phyloP scores from a whole-genome alignment of 257 asterid species.

The Lycium barbarum region DNA sequence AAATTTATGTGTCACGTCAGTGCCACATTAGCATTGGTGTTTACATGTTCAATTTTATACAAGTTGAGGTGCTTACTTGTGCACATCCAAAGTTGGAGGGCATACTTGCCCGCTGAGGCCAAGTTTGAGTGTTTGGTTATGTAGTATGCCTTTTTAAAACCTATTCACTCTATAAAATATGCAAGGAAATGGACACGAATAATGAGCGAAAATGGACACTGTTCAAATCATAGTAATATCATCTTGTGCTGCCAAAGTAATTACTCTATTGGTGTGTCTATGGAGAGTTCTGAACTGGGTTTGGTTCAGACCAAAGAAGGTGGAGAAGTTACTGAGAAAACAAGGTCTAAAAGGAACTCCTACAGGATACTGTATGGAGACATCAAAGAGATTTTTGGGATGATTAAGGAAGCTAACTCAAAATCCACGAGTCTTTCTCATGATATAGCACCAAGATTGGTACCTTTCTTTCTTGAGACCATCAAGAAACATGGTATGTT shows the following conservation, averaged over 20 bases:
- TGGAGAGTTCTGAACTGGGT: not conserved
- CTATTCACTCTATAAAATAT: too few relatives aligned
- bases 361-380: not conserved
- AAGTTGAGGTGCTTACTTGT: too few relatives aligned
- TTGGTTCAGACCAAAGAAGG: not conserved
- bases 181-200: not conserved
- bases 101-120: too few relatives aligned
- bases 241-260: not conserved
- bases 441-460: not conserved
- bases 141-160: too few relatives aligned
- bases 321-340: not conserved
- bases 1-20: too few relatives aligned
- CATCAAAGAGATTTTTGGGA: not conserved
- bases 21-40: too few relatives aligned
- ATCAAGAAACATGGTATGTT: not conserved
- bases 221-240: not conserved
- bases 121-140: too few relatives aligned
- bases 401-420: slow-evolving; percentile 3
- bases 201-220: not conserved
- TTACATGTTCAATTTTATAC: too few relatives aligned
- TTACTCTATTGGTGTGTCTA: not conserved
- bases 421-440: not conserved
- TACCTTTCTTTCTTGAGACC: not conserved
- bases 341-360: not conserved
- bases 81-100: too few relatives aligned